Conservation (phyloP, 169 alveolate genomes). For the Cryptosporidium sp. region DNA sequence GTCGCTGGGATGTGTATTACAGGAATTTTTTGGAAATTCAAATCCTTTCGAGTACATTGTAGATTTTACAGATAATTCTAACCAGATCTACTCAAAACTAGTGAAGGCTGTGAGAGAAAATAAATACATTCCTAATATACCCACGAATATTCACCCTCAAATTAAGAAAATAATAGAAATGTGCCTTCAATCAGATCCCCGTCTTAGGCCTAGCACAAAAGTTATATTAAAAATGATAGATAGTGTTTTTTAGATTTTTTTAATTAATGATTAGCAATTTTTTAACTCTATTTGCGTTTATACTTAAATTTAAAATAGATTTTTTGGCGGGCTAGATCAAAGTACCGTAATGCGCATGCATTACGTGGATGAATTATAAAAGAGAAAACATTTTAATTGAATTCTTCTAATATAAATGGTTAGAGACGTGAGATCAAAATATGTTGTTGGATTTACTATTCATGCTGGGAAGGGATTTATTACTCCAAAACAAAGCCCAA, state of each 20-base stretch:
- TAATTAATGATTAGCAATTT: background rate
- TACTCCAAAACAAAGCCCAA: slow-evolving; percentile 80
- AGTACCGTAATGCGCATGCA: slow-evolving; percentile 40
- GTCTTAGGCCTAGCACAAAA: slow-evolving; percentile 54
- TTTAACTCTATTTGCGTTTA: background rate
- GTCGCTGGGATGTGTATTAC: slow-evolving; percentile 89
- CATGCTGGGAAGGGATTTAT: slow-evolving; percentile 86
- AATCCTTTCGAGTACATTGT: slow-evolving; percentile 87
- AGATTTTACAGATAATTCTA: slow-evolving; percentile 80
- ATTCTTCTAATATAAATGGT: slow-evolving; percentile 29
- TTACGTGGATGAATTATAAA: slow-evolving; percentile 28
- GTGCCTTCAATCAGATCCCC: slow-evolving; percentile 55
- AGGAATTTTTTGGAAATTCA: slow-evolving; percentile 84
- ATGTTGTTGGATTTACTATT: slow-evolving; percentile 85
- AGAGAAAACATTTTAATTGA: background rate
- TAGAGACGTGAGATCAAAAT: slow-evolving; percentile 6
- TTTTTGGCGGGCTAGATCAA: slow-evolving; percentile 62
- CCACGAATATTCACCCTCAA: slow-evolving; percentile 31
- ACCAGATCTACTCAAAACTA: slow-evolving; percentile 82
- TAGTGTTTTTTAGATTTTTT: background rate
- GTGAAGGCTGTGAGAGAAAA: slow-evolving; percentile 79
- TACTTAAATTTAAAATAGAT: background rate
- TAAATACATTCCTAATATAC: slow-evolving; percentile 38
- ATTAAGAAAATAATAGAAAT: slow-evolving; percentile 34
- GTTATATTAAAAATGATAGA: slow-evolving; percentile 24